Conservation (phyloP, 2,329 filamentous ascomycete species). For the Alternaria arbusti region DNA sequence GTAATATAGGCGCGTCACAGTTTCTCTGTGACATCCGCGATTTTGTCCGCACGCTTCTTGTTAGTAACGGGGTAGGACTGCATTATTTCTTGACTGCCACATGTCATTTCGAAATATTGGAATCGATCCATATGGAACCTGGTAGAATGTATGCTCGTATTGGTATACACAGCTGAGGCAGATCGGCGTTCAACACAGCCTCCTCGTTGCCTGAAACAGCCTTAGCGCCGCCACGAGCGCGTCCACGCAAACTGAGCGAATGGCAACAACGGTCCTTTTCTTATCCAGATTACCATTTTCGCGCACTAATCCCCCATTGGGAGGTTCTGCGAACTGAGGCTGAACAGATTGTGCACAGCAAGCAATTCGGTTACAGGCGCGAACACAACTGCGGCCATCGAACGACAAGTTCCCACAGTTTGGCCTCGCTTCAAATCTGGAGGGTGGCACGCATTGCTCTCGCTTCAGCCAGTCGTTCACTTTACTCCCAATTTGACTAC, state of each 20-base stretch:
- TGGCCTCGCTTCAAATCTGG: not conserved
- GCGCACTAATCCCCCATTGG: not conserved
- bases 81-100: too few species aligned
- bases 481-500: slow-evolving; percentile 44
- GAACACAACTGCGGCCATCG: not conserved
- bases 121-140: not conserved
- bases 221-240: not conserved
- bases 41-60: not conserved
- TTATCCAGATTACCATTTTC: not conserved
- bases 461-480: not conserved
- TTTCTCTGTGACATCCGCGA: not conserved
- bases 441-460: not conserved
- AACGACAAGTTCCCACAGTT: not conserved
- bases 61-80: not conserved
- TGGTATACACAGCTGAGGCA: not conserved
- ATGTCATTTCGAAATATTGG: not conserved
- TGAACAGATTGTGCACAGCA: not conserved
- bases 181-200: not conserved
- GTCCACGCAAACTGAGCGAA: not conserved
- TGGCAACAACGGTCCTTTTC: not conserved
- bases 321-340: not conserved
- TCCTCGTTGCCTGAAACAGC: not conserved
- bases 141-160: not conserved
- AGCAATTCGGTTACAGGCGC: not conserved
- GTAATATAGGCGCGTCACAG: not conserved